Base-by-base conservation (phyloP, 495 filamentous ascomycete genomes). In the Hyaloscypha variabilis region DNA sequence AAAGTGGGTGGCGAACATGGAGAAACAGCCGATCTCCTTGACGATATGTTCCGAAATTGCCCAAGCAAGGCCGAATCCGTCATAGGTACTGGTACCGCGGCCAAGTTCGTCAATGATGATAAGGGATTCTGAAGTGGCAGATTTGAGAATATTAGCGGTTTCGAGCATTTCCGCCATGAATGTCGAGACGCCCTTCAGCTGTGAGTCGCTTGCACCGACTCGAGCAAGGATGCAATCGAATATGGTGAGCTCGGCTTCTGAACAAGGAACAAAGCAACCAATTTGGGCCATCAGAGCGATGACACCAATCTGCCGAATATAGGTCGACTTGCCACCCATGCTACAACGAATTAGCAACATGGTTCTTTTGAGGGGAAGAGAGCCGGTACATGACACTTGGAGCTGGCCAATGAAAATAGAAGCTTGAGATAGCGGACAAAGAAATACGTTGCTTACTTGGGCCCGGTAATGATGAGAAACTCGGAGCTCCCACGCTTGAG, bases 101-200 rank as follows among this genome's bases (percentile, higher is more conserved):
- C 95, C 95, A n/a, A 99, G 87, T 77, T 99, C 95, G 77, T 99
- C 96, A 71, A 98, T 96, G 77, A 99, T 97, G 74, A 99, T 97
- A 58, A 99, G 82, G 6, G 90, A 94, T 71, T 98, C 95, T 8
- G 88, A 88, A 2, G 95, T 98, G 3, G 95, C 95, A 5, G 91
- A 94, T 78, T 98, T 98, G 73, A 99, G 90, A 67, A 99, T 99
- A 72, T 97, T 97, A 63, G 95, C 92, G 0, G 95, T 99, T 73
- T 99, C 95, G 28, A 99, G 84, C 95, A 99, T 99, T 79, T 99
- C 95, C 0, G 96, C 96, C 96, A 99, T 99, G 82, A 99, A 99
- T 0, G 95, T 99, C 49, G 92, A 96, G 8, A 99, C 96, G 39
- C 95, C 95, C 77, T 99, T 99, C 42, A 99, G 87, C 74, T 98